These are phyloP conservation scores for Effrenium voratum DNA, from an alignment of 73 alveolate species.

Conservation along the genomic window DNA sequence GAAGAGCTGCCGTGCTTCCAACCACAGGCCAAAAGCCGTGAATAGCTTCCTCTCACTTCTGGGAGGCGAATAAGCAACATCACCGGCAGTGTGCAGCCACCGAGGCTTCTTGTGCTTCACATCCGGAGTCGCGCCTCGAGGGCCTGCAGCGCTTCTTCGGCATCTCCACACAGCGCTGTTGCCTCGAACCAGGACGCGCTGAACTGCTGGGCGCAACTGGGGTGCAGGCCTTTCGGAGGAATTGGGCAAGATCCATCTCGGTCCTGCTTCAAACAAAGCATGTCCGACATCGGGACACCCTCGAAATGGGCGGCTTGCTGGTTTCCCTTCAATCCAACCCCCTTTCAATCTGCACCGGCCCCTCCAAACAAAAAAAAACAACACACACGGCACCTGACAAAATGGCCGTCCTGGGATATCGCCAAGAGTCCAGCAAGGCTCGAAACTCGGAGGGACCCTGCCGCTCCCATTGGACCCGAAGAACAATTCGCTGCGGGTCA, in stretches of 20 bases:
- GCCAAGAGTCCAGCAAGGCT: background rate
- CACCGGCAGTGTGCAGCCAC: too few species aligned
- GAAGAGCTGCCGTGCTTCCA: too few species aligned
- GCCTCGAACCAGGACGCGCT: background rate
- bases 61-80: too few species aligned
- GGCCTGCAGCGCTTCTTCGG: slow-evolving; percentile 41
- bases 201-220: too few species aligned
- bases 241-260: slow-evolving; percentile 33
- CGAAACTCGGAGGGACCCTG: background rate
- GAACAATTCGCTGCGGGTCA: too few species aligned
- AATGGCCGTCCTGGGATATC: background rate
- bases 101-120: too few species aligned
- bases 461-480: background rate
- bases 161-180: background rate
- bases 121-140: slow-evolving; percentile 51
- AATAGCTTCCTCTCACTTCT: too few species aligned
- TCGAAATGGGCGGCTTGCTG: too few species aligned
- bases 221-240: slow-evolving; percentile 1
- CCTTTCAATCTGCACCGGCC: too few species aligned
- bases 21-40: too few species aligned
- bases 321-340: too few species aligned
- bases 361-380: too few species aligned
- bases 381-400: background rate
- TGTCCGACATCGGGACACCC: background rate
- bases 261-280: background rate